phyloP scores from a whole-genome alignment of 2,329 filamentous ascomycete genomes.

The Sporothrix inflata region DNA sequence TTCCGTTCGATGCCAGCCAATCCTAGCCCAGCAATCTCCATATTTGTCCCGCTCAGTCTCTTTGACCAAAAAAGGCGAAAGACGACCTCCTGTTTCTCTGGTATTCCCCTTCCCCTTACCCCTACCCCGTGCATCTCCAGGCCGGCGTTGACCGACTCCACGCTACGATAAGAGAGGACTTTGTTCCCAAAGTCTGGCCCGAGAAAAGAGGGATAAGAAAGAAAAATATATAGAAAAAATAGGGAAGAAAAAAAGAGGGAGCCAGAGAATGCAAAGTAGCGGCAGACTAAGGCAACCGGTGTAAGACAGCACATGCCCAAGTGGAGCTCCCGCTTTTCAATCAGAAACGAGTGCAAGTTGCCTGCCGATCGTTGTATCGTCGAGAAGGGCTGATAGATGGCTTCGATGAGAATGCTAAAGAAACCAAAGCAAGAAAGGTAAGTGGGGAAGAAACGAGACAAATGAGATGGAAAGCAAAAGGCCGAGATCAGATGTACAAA shows the following conservation, averaged over 20 bases:
- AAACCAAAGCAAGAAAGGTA: neutral
- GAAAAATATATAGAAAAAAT: neutral
- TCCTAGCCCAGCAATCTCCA: slow-evolving; percentile 6
- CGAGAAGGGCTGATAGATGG: neutral
- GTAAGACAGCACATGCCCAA: slow-evolving; percentile 24
- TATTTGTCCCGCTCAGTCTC: neutral
- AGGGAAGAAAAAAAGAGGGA: neutral
- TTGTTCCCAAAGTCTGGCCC: neutral
- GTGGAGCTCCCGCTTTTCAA: slow-evolving; percentile 16
- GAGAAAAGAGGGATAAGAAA: neutral
- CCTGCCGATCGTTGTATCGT: slow-evolving; percentile 28
- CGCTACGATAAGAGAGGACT: slow-evolving; percentile 25
- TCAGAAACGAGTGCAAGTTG: slow-evolving; percentile 28
- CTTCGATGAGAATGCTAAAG: neutral
- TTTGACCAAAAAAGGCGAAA: neutral
- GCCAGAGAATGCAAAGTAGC: slow-evolving; percentile 6
- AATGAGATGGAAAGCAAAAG: neutral
- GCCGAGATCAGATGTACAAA: slow-evolving; percentile 8
- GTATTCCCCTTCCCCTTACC: neutral
- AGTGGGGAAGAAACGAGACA: neutral
- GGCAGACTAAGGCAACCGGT: slow-evolving; percentile 28
- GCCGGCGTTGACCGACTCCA: slow-evolving; percentile 30
- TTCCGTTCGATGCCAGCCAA: slow-evolving; percentile 20
- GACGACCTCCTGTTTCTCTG: neutral
- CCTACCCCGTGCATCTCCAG: slow-evolving; percentile 21